Base-by-base conservation (phyloP, 257 asterid species). In the Nicotiana benthamiana region DNA sequence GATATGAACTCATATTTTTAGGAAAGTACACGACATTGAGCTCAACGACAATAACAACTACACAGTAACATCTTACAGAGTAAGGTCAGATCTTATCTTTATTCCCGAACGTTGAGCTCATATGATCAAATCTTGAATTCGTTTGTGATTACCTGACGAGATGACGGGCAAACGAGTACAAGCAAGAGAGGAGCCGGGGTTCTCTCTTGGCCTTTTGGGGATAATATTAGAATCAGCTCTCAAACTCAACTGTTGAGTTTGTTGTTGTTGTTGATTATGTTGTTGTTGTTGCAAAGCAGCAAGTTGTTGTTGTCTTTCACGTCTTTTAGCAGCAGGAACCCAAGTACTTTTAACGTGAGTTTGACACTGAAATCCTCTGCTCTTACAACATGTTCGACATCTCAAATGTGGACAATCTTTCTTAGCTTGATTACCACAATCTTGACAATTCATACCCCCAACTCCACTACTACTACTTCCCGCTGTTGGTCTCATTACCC, bases 381-480 rank as follows among this genome's bases (percentile, higher is more conserved):
- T 92, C 86, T 90, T 92, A 27, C 97, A 92, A 52, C 97, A 92
- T 28, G 92, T 91, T 75, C 97, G 86, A 76, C 97, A 92, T 84
- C 97, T 87, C 83, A 85, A 4, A 82, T 92, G 93, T 13, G 85
- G 4, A 61, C 97, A 92, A 46, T 88, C 97, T 64, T 92, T 92
- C 92, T 92, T 92, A 1, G 97, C 94, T 78, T 91, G 94, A 75
- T 91, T 91, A 2, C 97, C 97, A 60, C 97, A 91, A 74, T 92
- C 97, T 54, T 90, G 97, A 46, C 97, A 92, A 72, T 88, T 92
- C 60, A 92, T 77, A 4, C 87, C 90, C 6, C 87, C 92, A 9
- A 86, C 87, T 0, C 86, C 75, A 2, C 81, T 20, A 10, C 72
- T 17, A 13, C 40, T 10, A 9, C 77, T 64, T 0, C 66, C 48